These are phyloP conservation scores for Aspergillus pseudoterreus DNA, from an alignment of 2,329 filamentous ascomycete species.

Conservation along the genomic window DNA sequence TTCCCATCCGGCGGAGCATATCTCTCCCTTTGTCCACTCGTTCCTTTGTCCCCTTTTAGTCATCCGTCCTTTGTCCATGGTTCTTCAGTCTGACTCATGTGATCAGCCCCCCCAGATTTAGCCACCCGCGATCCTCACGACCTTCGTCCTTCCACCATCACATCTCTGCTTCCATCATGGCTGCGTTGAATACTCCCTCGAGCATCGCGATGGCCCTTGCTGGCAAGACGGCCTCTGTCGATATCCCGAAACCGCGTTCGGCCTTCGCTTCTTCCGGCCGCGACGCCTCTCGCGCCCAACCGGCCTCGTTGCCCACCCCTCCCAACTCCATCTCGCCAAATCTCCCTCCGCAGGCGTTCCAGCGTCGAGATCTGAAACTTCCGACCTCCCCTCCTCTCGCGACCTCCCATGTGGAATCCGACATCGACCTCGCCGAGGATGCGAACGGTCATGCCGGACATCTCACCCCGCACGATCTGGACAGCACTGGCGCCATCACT, in stretches of 20 bases:
- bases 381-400: slow-evolving; percentile 41
- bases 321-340: slow-evolving; percentile 92
- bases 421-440: slow-evolving; percentile 70
- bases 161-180: slow-evolving; percentile 35
- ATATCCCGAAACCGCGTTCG: slow-evolving; percentile 45
- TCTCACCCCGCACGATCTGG: slow-evolving; percentile 52
- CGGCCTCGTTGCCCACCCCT: slow-evolving; percentile 69
- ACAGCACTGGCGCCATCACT: slow-evolving; percentile 79
- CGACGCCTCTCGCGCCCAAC: slow-evolving; percentile 33
- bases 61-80: slow-evolving; percentile 7
- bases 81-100: slow-evolving; percentile 21
- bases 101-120: slow-evolving; percentile 11
- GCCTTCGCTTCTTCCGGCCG: slow-evolving; percentile 25
- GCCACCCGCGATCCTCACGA: slow-evolving; percentile 14
- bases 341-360: slow-evolving; percentile 75
- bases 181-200: slow-evolving; percentile 39
- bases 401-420: slow-evolving; percentile 66
- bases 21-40: not conserved
- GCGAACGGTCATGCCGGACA: slow-evolving; percentile 44
- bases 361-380: slow-evolving; percentile 52
- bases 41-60: slow-evolving; percentile 3
- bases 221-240: slow-evolving; percentile 48
- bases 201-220: slow-evolving; percentile 49
- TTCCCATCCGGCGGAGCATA: not conserved
- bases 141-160: not conserved